Percentiles rank a stretch among this genome's conserved stretches.
These are phyloP conservation scores for Senna siamea DNA, from an alignment of 306 rosid species.

Conservation along the genomic window DNA sequence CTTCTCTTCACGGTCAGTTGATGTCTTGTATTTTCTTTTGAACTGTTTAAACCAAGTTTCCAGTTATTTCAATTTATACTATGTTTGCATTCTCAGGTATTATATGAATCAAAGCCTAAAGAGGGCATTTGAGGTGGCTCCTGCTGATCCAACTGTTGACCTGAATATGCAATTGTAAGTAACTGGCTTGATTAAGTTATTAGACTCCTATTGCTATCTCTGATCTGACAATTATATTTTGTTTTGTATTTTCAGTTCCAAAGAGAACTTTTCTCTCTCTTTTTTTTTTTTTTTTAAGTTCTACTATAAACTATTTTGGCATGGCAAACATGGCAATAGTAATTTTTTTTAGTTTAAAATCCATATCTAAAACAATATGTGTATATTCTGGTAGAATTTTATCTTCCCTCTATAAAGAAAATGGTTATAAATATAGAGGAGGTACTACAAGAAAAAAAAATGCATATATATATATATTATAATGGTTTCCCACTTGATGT, in stretches of 20 bases:
- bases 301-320: neutral
- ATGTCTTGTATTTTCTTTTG: neutral
- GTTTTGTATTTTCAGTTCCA: neutral
- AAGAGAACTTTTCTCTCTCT: no score
- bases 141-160: conserved; percentile 96
- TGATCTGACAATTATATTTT: conserved; percentile 18
- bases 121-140: conserved; percentile 71
- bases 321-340: neutral
- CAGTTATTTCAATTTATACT: conserved; percentile 30
- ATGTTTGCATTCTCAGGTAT: conserved; percentile 62
- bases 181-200: conserved; percentile 1
- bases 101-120: conserved; percentile 56
- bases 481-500: conserved; percentile 33
- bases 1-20: conserved; percentile 67
- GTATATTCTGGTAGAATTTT: conserved; percentile 6
- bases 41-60: conserved; percentile 6
- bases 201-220: conserved; percentile 7
- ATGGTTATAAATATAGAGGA: conserved; percentile 4
- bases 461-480: neutral
- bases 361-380: neutral
- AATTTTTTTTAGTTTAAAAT: neutral
- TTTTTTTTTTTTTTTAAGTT: neutral
- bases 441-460: conserved; percentile 27
- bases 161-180: conserved; percentile 81
- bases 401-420: conserved; percentile 3